Conservation (phyloP, 129 eudicot species). For the Oenanthe sinensis region DNA sequence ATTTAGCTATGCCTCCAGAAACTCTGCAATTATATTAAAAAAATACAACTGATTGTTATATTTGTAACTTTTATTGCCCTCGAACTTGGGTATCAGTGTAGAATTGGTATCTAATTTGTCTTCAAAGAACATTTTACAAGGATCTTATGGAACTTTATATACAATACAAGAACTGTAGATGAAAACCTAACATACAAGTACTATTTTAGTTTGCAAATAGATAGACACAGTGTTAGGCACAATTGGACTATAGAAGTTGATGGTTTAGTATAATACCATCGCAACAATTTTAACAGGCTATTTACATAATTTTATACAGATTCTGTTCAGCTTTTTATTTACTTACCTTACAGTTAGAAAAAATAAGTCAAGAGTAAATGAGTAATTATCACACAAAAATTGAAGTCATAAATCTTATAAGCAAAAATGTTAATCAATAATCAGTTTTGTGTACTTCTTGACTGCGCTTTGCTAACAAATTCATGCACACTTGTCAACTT, state of each 20-base stretch:
- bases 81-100: not conserved
- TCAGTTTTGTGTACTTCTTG: not conserved
- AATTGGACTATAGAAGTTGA: not conserved
- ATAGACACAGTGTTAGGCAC: not conserved
- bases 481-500: not conserved
- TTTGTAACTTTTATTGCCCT: not conserved
- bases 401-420: not conserved
- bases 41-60: too few species aligned
- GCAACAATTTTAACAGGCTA: not conserved
- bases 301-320: not conserved
- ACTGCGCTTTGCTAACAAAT: not conserved
- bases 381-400: not conserved
- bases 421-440: not conserved
- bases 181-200: too few species aligned
- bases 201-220: not conserved
- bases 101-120: not conserved
- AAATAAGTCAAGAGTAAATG: not conserved
- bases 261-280: not conserved
- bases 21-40: too few species aligned
- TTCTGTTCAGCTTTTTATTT: not conserved
- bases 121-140: not conserved
- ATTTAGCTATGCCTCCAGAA: too few species aligned
- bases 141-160: not conserved
- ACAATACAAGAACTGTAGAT: too few species aligned
- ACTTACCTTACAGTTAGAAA: not conserved